phyloP scores from a whole-genome alignment of 23 red algal species.

The Chondrus crispus region DNA sequence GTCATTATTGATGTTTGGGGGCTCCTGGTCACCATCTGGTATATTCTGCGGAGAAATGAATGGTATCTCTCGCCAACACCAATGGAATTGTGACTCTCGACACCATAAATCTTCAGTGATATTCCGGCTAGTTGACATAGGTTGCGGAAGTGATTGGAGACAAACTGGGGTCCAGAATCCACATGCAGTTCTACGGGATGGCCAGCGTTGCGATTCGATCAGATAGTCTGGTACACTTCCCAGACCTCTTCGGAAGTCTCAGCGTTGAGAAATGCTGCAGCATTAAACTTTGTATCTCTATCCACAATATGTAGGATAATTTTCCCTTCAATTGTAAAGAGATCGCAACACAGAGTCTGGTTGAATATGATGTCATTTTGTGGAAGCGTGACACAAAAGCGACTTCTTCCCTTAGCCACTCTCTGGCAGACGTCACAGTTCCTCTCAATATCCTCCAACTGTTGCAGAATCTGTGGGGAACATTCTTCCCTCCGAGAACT shows the following conservation, averaged over 20 bases:
- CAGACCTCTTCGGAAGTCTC: neutral
- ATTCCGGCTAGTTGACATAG: neutral
- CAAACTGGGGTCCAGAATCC: neutral
- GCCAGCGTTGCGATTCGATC: neutral
- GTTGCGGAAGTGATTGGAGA: neutral
- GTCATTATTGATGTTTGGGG: neutral
- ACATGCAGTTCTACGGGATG: neutral
- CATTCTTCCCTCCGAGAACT: neutral
- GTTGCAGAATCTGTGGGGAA: neutral
- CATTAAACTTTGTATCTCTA: neutral
- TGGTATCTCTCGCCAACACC: neutral
- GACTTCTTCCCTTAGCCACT: neutral
- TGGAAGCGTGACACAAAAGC: slow-evolving; percentile 3
- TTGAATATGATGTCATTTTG: slow-evolving; percentile 8
- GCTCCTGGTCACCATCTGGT: neutral
- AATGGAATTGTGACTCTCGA: neutral
- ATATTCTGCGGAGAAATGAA: neutral
- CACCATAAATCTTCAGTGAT: neutral
- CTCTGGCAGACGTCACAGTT: slow-evolving; percentile 1
- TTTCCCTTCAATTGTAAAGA: neutral
- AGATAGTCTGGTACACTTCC: neutral
- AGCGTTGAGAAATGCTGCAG: neutral
- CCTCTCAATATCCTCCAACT: neutral
- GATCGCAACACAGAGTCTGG: neutral
- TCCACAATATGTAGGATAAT: neutral